Conservation (phyloP, 805 yeast species). For the Kluyveromyces starmeri region DNA sequence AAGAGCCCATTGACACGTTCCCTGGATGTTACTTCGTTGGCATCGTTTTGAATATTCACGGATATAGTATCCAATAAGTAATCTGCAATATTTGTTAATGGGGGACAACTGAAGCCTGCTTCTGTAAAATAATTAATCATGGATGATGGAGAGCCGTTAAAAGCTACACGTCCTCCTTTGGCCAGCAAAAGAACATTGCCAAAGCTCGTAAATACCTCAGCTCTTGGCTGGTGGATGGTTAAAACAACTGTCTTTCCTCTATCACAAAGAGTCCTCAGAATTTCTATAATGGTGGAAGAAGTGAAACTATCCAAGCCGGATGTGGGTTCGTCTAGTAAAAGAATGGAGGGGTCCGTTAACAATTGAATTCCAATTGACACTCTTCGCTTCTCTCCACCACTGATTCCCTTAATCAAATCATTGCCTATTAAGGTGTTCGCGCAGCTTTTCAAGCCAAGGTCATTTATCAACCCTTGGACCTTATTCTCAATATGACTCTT, state of each 20-base stretch:
- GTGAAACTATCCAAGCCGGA: constrained; percentile 81
- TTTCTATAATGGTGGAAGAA: constrained; percentile 54
- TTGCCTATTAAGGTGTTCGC: constrained; percentile 64
- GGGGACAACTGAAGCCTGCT: constrained; percentile 50
- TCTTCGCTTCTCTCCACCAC: constrained; percentile 87
- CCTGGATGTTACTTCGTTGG: constrained; percentile 34
- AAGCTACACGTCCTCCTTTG: constrained; percentile 63
- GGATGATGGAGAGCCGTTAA: constrained; percentile 45
- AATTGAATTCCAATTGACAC: constrained; percentile 77
- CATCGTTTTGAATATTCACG: constrained; percentile 37
- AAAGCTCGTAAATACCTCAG: constrained; percentile 52
- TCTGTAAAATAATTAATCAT: constrained; percentile 40
- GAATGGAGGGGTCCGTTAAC: constrained; percentile 58
- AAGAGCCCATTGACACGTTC: constrained; percentile 34
- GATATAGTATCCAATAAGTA: constrained; percentile 63
- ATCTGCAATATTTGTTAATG: constrained; percentile 63
- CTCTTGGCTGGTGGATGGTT: constrained; percentile 81
- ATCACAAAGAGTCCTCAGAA: constrained; percentile 46
- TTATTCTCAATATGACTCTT: constrained; percentile 37
- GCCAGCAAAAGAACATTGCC: constrained; percentile 67
- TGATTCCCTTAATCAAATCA: constrained; percentile 55
- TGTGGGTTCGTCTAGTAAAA: constrained; percentile 81
- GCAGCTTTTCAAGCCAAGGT: constrained; percentile 66
- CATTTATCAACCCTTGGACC: constrained; percentile 51
- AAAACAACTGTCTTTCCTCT: constrained; percentile 58